These are phyloP conservation scores for Sutorius australiensis DNA, from an alignment of 768 basidiomycete species.

Conservation along the genomic window DNA sequence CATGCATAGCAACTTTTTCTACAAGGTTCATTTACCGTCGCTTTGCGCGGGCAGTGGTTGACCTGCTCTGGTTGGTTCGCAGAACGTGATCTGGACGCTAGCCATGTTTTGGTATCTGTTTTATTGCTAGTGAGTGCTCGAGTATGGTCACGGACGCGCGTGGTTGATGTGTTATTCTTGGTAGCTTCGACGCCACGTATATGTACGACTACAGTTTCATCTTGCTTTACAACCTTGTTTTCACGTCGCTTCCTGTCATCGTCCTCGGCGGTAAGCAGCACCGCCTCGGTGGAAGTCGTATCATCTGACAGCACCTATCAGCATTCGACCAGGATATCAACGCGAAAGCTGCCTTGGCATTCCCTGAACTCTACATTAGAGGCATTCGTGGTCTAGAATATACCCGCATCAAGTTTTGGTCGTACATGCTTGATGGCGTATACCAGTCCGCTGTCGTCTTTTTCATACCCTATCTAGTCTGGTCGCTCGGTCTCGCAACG, in stretches of 20 bases:
- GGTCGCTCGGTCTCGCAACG: conserved; percentile 58
- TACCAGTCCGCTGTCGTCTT: conserved; percentile 89
- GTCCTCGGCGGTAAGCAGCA: conserved; percentile 70
- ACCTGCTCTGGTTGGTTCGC: not conserved
- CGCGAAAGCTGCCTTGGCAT: conserved; percentile 82
- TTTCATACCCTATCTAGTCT: conserved; percentile 78
- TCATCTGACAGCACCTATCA: conserved; percentile 8
- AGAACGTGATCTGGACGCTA: conserved; percentile 93
- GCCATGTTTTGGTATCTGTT: conserved; percentile 93
- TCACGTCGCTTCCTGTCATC: conserved; percentile 92
- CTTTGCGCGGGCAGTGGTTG: not conserved
- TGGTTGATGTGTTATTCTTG: conserved; percentile 15
- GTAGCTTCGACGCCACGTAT: conserved; percentile 90
- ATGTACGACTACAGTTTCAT: conserved; percentile 95
- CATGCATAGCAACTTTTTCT: conserved; percentile 98
- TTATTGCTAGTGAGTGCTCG: conserved; percentile 65
- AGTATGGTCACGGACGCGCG: not conserved
- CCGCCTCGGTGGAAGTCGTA: not conserved
- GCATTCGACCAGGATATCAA: conserved; percentile 97
- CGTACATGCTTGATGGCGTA: conserved; percentile 90
- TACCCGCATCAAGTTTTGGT: conserved; percentile 88
- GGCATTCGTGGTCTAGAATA: conserved; percentile 94
- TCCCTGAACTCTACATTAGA: conserved; percentile 92
- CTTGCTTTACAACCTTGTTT: conserved; percentile 84
- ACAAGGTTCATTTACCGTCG: conserved; percentile 55